phyloP scores from a whole-genome alignment of 2,329 filamentous ascomycete species.

The Talaromyces sp. region DNA sequence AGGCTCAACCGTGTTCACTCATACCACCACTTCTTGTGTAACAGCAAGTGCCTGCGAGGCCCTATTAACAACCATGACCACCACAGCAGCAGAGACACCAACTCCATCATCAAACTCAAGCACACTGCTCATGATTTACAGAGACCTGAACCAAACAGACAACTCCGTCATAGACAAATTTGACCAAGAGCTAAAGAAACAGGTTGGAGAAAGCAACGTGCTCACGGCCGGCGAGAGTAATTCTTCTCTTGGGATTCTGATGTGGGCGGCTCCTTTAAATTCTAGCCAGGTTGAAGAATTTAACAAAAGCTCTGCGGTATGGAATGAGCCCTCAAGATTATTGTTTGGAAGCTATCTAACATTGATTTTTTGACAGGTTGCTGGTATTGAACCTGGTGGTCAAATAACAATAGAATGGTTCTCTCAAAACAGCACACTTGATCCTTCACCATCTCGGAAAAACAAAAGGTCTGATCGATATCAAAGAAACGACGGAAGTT shows the following conservation, averaged over 20 bases:
- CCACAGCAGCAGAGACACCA: not conserved
- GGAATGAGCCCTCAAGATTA: not conserved
- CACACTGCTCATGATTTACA: not conserved
- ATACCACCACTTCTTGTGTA: not conserved
- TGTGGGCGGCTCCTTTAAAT: not conserved
- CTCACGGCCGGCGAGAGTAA: not conserved
- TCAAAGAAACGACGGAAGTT: not conserved
- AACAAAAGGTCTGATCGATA: too few relatives aligned
- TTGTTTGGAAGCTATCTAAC: not conserved
- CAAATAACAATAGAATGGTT: not conserved
- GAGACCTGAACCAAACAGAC: not conserved
- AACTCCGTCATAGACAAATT: not conserved
- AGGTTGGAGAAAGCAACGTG: not conserved
- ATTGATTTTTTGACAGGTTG: not conserved
- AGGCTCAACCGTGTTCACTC: not conserved
- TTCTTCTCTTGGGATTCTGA: not conserved
- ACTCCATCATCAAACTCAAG: not conserved
- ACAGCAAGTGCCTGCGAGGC: not conserved
- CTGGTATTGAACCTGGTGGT: not conserved
- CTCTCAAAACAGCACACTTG: too few relatives aligned
- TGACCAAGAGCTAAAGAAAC: not conserved
- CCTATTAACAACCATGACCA: not conserved
- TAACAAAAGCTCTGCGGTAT: not conserved
- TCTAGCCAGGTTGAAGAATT: not conserved
- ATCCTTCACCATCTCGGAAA: too few relatives aligned